Evolutionary conservation across 257 asterid genomes (phyloP).

Genomic region (Jasminum sambac): DNA sequence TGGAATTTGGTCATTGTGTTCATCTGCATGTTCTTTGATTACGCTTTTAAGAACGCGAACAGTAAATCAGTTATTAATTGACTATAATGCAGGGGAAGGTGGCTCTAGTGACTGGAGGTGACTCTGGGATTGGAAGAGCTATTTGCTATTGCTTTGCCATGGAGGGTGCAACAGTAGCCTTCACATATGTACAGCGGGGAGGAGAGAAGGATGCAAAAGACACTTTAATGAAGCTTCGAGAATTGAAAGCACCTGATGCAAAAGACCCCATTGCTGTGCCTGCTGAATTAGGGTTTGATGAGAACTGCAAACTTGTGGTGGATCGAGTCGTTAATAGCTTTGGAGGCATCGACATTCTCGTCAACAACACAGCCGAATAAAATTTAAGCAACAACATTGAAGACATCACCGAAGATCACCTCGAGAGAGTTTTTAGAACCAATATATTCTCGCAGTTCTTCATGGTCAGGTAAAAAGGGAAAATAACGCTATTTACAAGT

Average conservation of each 20-base stretch:
- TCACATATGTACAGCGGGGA: slow-evolving; percentile 42
- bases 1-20: too few species aligned
- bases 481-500: too few species aligned
- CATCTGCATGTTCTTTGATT: too few species aligned
- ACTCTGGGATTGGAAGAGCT: slow-evolving; percentile 60
- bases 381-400: slow-evolving; percentile 32
- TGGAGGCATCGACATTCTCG: slow-evolving; percentile 50
- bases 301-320: slow-evolving; percentile 50
- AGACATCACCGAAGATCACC: slow-evolving; percentile 47
- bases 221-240: slow-evolving; percentile 36
- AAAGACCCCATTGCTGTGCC: slow-evolving; percentile 50
- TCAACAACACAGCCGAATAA: slow-evolving; percentile 58
- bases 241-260: slow-evolving; percentile 36
- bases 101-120: slow-evolving; percentile 55
- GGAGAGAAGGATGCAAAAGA: slow-evolving; percentile 56
- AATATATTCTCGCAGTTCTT: slow-evolving; percentile 48
- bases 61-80: too few species aligned
- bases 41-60: too few species aligned
- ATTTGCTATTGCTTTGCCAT: slow-evolving; percentile 44
- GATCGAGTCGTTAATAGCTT: slow-evolving; percentile 40
- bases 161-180: slow-evolving; percentile 64
- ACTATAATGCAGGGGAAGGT: slow-evolving; percentile 42
- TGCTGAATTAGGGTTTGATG: slow-evolving; percentile 49
- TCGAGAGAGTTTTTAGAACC: slow-evolving; percentile 51
- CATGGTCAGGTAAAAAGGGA: slow-evolving; percentile 32